A percentile compares a stretch with the other conserved stretches of the same genome.
Conservation (phyloP, 2,329 filamentous ascomycete species). For the Scopulariopsis brevicaulis region DNA sequence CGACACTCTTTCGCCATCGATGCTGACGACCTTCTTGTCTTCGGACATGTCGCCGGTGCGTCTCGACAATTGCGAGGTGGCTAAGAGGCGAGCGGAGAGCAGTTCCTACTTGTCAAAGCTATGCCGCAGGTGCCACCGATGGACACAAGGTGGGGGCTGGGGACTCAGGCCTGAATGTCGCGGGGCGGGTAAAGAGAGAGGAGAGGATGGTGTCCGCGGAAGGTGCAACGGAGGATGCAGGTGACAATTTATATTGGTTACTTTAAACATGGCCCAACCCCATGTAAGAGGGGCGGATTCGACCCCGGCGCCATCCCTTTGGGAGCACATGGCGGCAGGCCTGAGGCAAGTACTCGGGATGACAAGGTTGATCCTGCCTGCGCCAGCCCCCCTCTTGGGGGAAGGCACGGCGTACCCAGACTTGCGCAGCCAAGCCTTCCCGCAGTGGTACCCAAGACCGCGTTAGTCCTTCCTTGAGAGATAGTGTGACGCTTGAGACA, state of each 20-base stretch:
- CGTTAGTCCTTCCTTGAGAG: background rate
- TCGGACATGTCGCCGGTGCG: background rate
- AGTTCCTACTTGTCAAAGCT: background rate
- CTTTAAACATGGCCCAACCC: background rate
- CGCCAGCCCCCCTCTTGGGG: background rate
- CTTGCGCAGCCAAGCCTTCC: background rate
- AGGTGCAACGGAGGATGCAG: background rate
- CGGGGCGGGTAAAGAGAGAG: background rate
- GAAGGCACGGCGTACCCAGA: background rate
- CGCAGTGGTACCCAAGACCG: background rate
- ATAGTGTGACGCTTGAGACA: background rate
- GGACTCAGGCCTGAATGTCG: background rate
- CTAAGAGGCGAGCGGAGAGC: background rate
- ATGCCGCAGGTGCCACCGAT: background rate
- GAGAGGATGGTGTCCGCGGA: background rate
- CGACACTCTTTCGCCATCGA: background rate
- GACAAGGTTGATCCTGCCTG: background rate
- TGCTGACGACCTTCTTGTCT: background rate
- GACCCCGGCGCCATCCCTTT: background rate
- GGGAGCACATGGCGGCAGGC: background rate
- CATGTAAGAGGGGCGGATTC: background rate
- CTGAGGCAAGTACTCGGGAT: background rate
- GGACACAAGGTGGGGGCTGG: background rate
- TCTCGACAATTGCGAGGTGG: background rate
- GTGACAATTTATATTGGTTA: background rate